Conservation (phyloP, 345 rosid species). For the Gossypium longicalyx region DNA sequence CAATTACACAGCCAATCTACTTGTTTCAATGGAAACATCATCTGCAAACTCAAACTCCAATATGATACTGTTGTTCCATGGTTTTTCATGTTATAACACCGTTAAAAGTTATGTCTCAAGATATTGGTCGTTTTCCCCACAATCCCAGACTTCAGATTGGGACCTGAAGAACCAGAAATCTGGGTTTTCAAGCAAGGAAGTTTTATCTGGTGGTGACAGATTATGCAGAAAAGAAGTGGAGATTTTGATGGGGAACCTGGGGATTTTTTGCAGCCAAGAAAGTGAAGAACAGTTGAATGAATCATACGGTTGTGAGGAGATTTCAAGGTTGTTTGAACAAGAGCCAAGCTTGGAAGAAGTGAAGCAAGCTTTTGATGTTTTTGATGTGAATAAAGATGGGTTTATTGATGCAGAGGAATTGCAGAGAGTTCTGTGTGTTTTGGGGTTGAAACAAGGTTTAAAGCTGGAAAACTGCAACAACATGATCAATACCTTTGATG, state of each 20-base stretch:
- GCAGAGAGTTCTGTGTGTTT: conserved; percentile 50
- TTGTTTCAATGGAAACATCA: conserved; percentile 32
- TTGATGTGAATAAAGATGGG: conserved; percentile 75
- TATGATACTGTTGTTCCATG: conserved; percentile 23
- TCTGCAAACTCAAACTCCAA: conserved; percentile 15
- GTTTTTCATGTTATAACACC: conserved; percentile 19
- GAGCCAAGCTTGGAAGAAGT: conserved; percentile 77
- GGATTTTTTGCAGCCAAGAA: conserved; percentile 40
- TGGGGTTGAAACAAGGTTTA: conserved; percentile 52
- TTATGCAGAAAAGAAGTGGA: conserved; percentile 50
- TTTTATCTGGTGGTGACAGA: conserved; percentile 21
- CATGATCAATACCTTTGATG: conserved; percentile 64
- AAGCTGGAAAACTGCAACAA: conserved; percentile 45
- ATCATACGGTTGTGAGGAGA: conserved; percentile 31
- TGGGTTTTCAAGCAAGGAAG: conserved; percentile 22
- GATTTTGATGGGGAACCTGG: conserved; percentile 58
- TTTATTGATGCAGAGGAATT: conserved; percentile 67
- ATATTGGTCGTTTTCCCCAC: conserved; percentile 29
- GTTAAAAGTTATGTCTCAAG: conserved; percentile 32
- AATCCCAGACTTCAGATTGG: conserved; percentile 19
- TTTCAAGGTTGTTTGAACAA: conserved; percentile 61
- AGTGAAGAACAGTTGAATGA: conserved; percentile 33
- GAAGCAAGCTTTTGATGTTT: conserved; percentile 72
- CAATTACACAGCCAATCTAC: conserved; percentile 3
- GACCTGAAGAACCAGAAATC: conserved; percentile 26